Conservation (phyloP, 768 basidiomycete species). For the Clitopilus passeckerianus region DNA sequence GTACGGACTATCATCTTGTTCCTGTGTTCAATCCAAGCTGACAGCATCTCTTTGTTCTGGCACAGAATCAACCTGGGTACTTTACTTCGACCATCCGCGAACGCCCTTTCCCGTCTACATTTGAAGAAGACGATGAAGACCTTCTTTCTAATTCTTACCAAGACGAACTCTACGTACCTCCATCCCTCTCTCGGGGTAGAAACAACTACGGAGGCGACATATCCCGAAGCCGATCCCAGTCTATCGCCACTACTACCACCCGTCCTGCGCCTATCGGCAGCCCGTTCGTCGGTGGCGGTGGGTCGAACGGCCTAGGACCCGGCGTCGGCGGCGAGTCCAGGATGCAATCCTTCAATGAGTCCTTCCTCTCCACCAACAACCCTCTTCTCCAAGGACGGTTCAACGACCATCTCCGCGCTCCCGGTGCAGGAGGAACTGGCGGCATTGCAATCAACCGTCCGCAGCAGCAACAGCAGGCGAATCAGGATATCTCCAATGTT, state of each 20-base stretch:
- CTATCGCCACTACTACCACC: conserved; percentile 54
- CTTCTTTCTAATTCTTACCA: conserved; percentile 48
- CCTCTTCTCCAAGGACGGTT: neutral
- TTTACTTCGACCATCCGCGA: conserved; percentile 67
- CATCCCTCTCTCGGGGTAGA: conserved; percentile 51
- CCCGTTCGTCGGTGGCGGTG: conserved; percentile 44
- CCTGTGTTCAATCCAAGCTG: neutral
- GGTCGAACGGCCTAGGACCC: conserved; percentile 55
- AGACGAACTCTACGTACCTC: conserved; percentile 47
- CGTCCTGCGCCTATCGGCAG: conserved; percentile 51
- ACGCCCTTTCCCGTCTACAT: conserved; percentile 65
- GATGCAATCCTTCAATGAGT: conserved; percentile 45
- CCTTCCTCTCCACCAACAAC: neutral
- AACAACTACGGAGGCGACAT: conserved; percentile 51
- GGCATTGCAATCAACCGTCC: conserved; percentile 41
- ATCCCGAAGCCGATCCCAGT: conserved; percentile 73
- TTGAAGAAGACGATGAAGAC: conserved; percentile 71
- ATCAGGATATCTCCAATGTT: conserved; percentile 66
- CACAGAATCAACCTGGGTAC: conserved; percentile 40
- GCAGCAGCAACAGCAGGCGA: conserved; percentile 23
- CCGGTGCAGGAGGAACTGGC: conserved; percentile 44
- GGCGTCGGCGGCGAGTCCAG: conserved; percentile 58
- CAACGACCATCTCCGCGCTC: conserved; percentile 38
- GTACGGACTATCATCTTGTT: conserved; percentile 23
- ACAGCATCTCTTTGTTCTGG: conserved; percentile 28